Evolutionary conservation across 768 basidiomycete species (phyloP).

Genomic region (Daedaleopsis nitida): DNA sequence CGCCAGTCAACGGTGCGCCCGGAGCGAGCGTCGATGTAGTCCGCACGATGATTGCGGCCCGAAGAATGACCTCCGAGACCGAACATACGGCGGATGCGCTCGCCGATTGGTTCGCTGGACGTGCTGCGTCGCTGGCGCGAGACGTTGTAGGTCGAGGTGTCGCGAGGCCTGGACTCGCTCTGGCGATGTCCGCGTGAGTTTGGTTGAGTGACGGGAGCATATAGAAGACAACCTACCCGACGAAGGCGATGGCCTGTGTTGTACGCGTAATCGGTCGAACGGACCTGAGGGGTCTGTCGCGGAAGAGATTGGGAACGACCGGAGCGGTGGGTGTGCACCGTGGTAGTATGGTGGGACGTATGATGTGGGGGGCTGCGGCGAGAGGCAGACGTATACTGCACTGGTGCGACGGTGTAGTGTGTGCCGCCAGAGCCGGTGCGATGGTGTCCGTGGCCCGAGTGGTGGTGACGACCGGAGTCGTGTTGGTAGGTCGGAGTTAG

Average conservation of each 20-base stretch:
- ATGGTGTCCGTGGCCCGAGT: slow-evolving; percentile 11
- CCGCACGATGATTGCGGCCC: slow-evolving; percentile 8
- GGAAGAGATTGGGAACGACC: slow-evolving; percentile 17
- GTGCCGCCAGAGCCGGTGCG: slow-evolving; percentile 22
- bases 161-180: slow-evolving; percentile 13
- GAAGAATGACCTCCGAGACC: slow-evolving; percentile 30
- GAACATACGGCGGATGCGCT: slow-evolving; percentile 42
- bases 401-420: slow-evolving; percentile 17
- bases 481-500: slow-evolving; percentile 13
- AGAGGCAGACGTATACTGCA: slow-evolving; percentile 8
- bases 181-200: slow-evolving; percentile 5
- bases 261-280: slow-evolving; percentile 2
- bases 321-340: slow-evolving; percentile 17
- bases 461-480: slow-evolving; percentile 22
- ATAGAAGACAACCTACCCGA: slow-evolving; percentile 10
- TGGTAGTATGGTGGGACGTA: slow-evolving; percentile 23
- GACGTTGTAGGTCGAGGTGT: slow-evolving; percentile 8
- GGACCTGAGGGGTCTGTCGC: not conserved
- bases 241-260: slow-evolving; percentile 5
- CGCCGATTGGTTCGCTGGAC: slow-evolving; percentile 29
- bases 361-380: slow-evolving; percentile 12
- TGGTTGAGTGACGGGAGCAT: not conserved
- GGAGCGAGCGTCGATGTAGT: slow-evolving; percentile 29
- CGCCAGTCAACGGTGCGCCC: slow-evolving; percentile 48
- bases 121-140: slow-evolving; percentile 19